Base-by-base conservation (phyloP, 129 eudicot species). In the Pittosporum tobira region DNA sequence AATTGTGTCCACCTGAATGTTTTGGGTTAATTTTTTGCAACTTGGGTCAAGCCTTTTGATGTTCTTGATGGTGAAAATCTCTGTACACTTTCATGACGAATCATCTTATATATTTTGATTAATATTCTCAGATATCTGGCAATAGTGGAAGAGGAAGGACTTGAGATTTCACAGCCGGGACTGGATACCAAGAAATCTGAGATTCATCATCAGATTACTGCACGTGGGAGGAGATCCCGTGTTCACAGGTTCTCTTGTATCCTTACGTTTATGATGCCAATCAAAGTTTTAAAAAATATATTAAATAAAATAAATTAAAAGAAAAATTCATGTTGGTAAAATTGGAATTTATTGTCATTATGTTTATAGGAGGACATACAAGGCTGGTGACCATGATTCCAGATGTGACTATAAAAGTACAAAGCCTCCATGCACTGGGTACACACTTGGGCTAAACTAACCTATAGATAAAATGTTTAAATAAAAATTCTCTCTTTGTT, bases 161-260 rank as follows among this genome's bases (percentile, higher is more conserved):
- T 88, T 36, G 91, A 88, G 73, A 88, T 88, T 50, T 84, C 96
- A 74, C 96, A 88, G 28, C 96, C 96, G 38, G 96, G 91, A 53
- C 96, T 88, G 28, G 94, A 88, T 59, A 23, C 50, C 21, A 48
- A 60, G 11, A 48, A 63, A 36, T 84, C 94, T 26, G 94, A 81
- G 63, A 74, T 88, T 59, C 91, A 88, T 72, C 96, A 88, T 76
- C 81, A 69, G 43, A 84, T 88, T 30, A 88, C 96, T 40, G 79
- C 81, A 57, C 81, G 90, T 13, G 67, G 79, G 67, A 63, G 65
- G 36, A 81, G 66, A 62, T 64, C 83, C 67, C 64, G 43, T 40
- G 79, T 84, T 43, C 96, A 88, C 79, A 84, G 91, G 96, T 79
- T 64, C 3, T 61, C 13, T 25, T 43, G 22, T 31, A 20, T 18